phyloP scores from a whole-genome alignment of 2,329 filamentous ascomycete species.

The Talaromyces pinophilus region DNA sequence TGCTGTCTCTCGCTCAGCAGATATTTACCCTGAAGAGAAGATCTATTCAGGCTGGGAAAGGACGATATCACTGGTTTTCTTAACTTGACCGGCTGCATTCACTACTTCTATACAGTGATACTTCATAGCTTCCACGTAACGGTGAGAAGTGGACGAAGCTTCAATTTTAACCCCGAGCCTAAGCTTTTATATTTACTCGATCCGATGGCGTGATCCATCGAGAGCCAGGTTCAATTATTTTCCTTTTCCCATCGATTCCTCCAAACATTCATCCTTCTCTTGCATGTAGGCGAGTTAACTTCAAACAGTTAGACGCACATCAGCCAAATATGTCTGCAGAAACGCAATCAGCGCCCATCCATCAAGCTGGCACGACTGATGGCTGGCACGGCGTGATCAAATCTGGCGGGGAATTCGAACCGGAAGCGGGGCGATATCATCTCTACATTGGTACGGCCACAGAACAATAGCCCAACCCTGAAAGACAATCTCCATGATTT shows the following conservation, averaged over 20 bases:
- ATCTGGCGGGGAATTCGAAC: slow-evolving; percentile 50
- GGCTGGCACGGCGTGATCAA: slow-evolving; percentile 56
- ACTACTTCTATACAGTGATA: no score
- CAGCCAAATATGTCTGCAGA: slow-evolving; percentile 3
- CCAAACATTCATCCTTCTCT: neutral
- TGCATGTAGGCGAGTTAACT: neutral
- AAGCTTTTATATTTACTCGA: neutral
- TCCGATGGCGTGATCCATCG: neutral
- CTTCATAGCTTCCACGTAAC: neutral
- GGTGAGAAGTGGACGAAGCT: neutral
- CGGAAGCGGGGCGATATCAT: slow-evolving; percentile 56
- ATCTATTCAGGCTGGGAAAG: no score
- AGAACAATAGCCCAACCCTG: no score
- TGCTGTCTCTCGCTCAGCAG: no score
- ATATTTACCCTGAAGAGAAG: no score
- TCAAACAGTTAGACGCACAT: neutral
- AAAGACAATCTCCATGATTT: neutral
- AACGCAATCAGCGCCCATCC: slow-evolving; percentile 21
- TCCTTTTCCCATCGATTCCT: neutral
- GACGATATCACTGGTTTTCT: neutral
- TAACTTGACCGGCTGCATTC: neutral
- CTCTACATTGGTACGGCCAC: slow-evolving; percentile 51
- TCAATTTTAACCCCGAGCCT: neutral
- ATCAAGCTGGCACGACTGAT: slow-evolving; percentile 30
- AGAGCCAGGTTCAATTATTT: neutral